phyloP scores from a whole-genome alignment of 371 early-diverging fungal species.

The Mortierella sp. region DNA sequence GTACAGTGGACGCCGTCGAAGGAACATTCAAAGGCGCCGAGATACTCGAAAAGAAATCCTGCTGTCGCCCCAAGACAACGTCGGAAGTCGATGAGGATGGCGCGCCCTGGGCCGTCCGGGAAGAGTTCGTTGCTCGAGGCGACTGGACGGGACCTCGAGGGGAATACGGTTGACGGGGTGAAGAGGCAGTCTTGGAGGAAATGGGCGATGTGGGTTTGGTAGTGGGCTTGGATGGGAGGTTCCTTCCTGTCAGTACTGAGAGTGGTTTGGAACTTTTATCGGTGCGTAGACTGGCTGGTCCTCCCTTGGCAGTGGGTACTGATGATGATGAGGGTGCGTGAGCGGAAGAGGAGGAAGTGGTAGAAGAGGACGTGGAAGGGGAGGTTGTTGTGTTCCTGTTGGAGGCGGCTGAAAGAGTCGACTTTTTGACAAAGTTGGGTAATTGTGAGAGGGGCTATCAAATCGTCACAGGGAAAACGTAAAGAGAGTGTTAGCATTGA shows the following conservation, averaged over 20 bases:
- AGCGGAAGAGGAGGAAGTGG: background rate
- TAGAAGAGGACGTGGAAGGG: background rate
- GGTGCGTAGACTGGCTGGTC: background rate
- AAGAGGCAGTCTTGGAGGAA: background rate
- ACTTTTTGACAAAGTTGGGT: conserved; percentile 18
- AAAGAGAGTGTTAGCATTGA: background rate
- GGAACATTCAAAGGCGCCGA: background rate
- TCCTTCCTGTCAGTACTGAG: background rate
- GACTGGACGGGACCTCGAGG: background rate
- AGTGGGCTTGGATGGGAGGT: background rate
- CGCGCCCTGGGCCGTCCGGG: background rate
- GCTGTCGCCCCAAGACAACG: background rate
- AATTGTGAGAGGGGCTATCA: background rate
- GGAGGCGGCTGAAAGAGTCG: background rate
- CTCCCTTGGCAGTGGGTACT: background rate
- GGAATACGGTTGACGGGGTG: background rate
- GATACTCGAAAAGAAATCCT: background rate
- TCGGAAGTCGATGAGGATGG: background rate
- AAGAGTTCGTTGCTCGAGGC: background rate
- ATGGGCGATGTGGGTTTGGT: background rate
- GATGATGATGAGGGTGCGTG: background rate
- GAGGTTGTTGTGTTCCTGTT: background rate
- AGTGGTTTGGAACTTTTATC: background rate
- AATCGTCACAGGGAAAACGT: background rate
- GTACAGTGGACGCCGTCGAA: background rate